Base-by-base conservation (phyloP, 2,329 filamentous ascomycete species). In the Huntiella savannae region DNA sequence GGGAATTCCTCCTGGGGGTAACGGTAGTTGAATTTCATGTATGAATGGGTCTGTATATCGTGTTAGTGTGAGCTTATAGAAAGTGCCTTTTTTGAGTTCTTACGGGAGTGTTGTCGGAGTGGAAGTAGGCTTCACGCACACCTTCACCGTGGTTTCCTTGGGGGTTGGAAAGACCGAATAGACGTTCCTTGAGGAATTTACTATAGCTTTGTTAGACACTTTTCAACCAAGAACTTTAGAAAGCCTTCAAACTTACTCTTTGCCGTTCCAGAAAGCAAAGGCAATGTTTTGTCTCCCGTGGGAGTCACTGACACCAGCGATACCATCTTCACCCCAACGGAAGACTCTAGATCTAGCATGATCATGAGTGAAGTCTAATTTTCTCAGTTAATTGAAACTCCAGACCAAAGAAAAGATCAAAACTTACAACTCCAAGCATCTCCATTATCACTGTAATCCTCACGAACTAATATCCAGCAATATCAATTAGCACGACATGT, bases 21-120 rank as follows among this genome's bases (percentile, higher is more conserved):
- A 63, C 96, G 96, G 73, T 96, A 96, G 54, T 96, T 78, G 58
- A 79, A 92, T 62, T 96, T 96, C 88, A 96, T 96, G 68, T 96
- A 96, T 22, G 88, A 93, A 63, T 95, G 87, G 53, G 53, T 51
- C 57, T 50, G 3, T 5, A 4, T 11, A 15, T 11, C n/a, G n/a
- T 32, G 13, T n/a, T 16, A 7, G 17, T n/a, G 28, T 22, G 15
- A 28, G 22, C 4, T 15, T 16, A 33, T 12, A 28, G 12, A n/a
- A 32, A 13, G 12, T 33, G 10, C 12, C 43, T 40, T 11, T 11
- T 37, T 33, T 17, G 4, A 5, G 6, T 17, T 16, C n/a, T 37
- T 46, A 47, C 48, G n/a, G 88, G 88, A 22, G 84, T 93, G 60
- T 96, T 96, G 63, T 96, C 88, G 49, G 95, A 65, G 62, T 96